Evolutionary conservation across 2,329 filamentous ascomycete species (phyloP), one percentile per base, ranked within the genome.

Genomic region (Fragosphaeria purpurea): DNA sequence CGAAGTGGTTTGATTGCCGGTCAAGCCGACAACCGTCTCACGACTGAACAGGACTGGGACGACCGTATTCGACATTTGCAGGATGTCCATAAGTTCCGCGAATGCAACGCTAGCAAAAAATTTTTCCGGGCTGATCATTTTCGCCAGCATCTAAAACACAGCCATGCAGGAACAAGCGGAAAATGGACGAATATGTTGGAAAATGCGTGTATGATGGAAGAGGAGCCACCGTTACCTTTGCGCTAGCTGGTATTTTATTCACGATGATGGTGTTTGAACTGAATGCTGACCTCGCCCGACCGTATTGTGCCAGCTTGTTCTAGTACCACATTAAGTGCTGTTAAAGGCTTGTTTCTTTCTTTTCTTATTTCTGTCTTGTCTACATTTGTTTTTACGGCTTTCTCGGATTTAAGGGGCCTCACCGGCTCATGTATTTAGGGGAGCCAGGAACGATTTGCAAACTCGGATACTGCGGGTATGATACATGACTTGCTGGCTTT

Each of bases 121-220:
- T 98, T 98, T 67, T 98, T 86, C 71, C 81, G 93, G 39, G 93
- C 93, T 37, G 93, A 98, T 66, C 93, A 98, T 66, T 98, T 98
- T 74, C 83, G 93, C 53, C 93, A 98, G 67, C 93, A 98, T 68
- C 74, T 98, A 52, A 98, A 97, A 73, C 93, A 98, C 66, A 96
- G 89, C 65, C 93, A 97, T 68, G 88, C 87, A 39, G 93, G 93
- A 38, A 91, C 88, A 1, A 96, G 89, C 67, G 93, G 93, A 35
- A 97, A 97, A 68, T 98, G 93, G 93, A 98, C 93, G 10, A 97
- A 97, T 67, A 90, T 95, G 77, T 75, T 98, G 37, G 93, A 98
- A 65, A 94, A 88, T 63, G 88, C 90, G 5, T 98, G 93, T 70
- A 95, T 97, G 88, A 82, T 90, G 66, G 90, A 85, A 50, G 76